Base-by-base conservation (phyloP, 176 grass and related monocot species). In the Oryza glumipatula region DNA sequence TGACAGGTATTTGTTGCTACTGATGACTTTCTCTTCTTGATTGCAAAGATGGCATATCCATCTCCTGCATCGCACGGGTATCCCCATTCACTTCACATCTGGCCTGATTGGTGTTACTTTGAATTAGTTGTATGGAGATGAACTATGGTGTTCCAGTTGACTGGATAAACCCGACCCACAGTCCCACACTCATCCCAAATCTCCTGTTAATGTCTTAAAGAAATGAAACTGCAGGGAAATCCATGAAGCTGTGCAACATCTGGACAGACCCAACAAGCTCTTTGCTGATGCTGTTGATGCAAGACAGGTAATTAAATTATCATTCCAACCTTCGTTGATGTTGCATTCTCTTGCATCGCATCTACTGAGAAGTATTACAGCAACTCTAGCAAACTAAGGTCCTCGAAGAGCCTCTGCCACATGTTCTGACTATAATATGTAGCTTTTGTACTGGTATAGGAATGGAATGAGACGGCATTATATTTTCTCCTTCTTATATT, bases 241-340 rank as follows among this genome's bases (percentile, higher is more conserved):
- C 89, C 91, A 93, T 68, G 89, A 98, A 38, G 87, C 96, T 73
- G 91, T 93, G 46, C 93, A 93, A 79, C 87, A 91, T 90, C 96
- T 95, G 83, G 96, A 13, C 61, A 88, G 96, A 80, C 93, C 96
- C 70, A 98, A 98, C 91, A 98, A 94, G 86, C 85, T 95, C 23
- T 98, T 93, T 84, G 85, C 93, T 61, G 93, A 98, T 86, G 96
- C 96, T 64, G 96, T 98, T 36, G 93, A 98, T 87, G 91, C 91
- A 68, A 94, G 96, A 92, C 93, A 95, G 93, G 96, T 95, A 41
- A 94, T 85, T 87, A 26, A 85, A 19, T 66, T 78, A 30, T 16
- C 61, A 78, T 26, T 60, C 80, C 35, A 5, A 51, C 9, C 67
- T 67, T 68, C 0, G 3, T 16, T 67, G 17, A 66, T 83, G 48